phyloP scores from a whole-genome alignment of 805 yeast species.

The Pichia kluyveri region DNA sequence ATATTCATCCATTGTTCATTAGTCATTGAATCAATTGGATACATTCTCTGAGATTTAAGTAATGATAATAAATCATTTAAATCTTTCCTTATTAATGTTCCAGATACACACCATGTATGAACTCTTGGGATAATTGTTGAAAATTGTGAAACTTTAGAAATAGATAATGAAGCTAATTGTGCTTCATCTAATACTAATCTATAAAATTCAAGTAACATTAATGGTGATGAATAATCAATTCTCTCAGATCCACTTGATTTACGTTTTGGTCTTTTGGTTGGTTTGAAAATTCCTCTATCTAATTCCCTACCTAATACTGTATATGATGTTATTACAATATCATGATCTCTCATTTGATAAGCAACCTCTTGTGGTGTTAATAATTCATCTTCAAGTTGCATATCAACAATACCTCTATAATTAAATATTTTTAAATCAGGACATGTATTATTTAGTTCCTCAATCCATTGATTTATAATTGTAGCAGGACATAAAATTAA shows the following conservation, averaged over 20 bases:
- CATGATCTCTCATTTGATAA: constrained; percentile 48
- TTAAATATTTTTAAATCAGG: constrained; percentile 52
- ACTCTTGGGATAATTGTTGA: constrained; percentile 72
- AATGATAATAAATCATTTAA: constrained; percentile 64
- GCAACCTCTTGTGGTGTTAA: constrained; percentile 33
- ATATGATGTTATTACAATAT: constrained; percentile 77
- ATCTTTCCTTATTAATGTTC: constrained; percentile 75
- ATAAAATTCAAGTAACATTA: constrained; percentile 79
- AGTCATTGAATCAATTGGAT: constrained; percentile 45
- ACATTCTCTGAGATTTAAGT: constrained; percentile 52
- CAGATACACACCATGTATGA: constrained; percentile 97
- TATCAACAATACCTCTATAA: constrained; percentile 48
- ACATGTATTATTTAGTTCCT: constrained; percentile 53
- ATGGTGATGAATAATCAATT: constrained; percentile 67
- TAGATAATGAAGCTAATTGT: constrained; percentile 75
- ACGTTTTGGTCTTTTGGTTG: constrained; percentile 42
- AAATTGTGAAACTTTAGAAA: constrained; percentile 70
- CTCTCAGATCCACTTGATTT: constrained; percentile 27
- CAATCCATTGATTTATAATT: constrained; percentile 77
- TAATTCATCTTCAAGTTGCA: constrained; percentile 18
- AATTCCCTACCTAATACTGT: constrained; percentile 62
- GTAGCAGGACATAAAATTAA: constrained; percentile 81
- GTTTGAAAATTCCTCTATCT: constrained; percentile 68
- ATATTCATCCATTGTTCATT: constrained; percentile 23
- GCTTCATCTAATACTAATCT: constrained; percentile 89